phyloP scores from a whole-genome alignment of 2,329 filamentous ascomycete species.

The Pyricularia pennisetigena region DNA sequence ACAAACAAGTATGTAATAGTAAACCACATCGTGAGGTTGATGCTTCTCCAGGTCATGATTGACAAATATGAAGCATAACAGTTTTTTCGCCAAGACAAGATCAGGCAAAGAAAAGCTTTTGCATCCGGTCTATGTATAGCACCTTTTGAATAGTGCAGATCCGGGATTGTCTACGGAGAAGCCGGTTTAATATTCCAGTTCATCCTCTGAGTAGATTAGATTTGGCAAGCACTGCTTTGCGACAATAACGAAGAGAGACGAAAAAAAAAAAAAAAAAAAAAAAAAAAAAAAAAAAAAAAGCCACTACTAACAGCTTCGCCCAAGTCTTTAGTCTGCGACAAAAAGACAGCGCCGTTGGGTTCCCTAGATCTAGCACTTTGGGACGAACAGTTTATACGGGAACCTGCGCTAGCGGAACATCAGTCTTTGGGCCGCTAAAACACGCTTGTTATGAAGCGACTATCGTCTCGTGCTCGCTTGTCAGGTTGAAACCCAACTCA shows the following conservation, averaged over 20 bases:
- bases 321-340: neutral
- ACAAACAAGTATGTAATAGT: neutral
- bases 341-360: neutral
- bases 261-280: neutral
- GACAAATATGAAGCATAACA: neutral
- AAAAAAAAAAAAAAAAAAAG: neutral
- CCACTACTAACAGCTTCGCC: neutral
- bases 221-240: neutral
- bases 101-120: neutral
- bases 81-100: neutral
- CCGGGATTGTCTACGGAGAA: neutral
- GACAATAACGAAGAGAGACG: neutral
- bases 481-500: neutral
- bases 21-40: neutral
- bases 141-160: neutral
- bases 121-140: neutral
- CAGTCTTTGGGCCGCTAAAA: neutral
- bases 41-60: neutral
- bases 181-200: neutral
- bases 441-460: neutral
- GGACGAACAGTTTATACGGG: neutral
- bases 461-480: neutral
- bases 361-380: neutral
- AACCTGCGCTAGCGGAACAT: neutral
- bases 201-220: neutral